phyloP scores from a whole-genome alignment of 169 alveolate species.

The Eimeria acervulina region DNA sequence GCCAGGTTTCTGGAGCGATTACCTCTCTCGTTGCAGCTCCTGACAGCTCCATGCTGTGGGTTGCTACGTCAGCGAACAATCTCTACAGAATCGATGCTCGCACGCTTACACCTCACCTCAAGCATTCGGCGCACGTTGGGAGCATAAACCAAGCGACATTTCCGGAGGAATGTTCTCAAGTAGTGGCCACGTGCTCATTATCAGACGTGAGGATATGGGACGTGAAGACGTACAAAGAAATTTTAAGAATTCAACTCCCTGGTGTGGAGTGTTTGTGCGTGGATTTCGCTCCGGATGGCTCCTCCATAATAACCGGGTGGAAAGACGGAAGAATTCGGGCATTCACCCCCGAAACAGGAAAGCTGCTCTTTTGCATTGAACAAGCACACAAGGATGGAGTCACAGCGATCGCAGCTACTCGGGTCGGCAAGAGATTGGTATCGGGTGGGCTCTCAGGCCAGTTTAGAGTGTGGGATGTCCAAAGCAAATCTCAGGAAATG shows the following conservation, averaged over 20 bases:
- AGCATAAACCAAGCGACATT: conserved; percentile 88
- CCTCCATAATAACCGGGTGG: conserved; percentile 73
- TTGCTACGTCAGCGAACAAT: conserved; percentile 93
- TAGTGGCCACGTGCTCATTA: conserved; percentile 94
- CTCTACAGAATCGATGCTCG: conserved; percentile 95
- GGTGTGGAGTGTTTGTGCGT: conserved; percentile 94
- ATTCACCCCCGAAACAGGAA: conserved; percentile 96
- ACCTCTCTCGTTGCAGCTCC: conserved; percentile 93
- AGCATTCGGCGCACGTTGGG: conserved; percentile 95
- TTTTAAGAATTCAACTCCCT: conserved; percentile 95
- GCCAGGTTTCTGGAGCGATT: conserved; percentile 94
- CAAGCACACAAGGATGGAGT: conserved; percentile 96
- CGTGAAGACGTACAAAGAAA: conserved; percentile 92
- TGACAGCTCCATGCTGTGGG: conserved; percentile 94
- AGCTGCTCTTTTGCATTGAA: conserved; percentile 92
- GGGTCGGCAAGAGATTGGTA: conserved; percentile 83
- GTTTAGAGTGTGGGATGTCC: conserved; percentile 93
- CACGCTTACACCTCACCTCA: conserved; percentile 92
- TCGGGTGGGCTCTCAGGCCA: conserved; percentile 95
- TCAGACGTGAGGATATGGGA: conserved; percentile 97
- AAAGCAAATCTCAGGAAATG: conserved; percentile 64
- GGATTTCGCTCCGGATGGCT: conserved; percentile 82
- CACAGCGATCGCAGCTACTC: conserved; percentile 90
- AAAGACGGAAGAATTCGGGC: conserved; percentile 92
- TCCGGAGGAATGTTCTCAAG: conserved; percentile 82